Conservation (phyloP, 805 yeast genomes). For the Candida nitratophila region DNA sequence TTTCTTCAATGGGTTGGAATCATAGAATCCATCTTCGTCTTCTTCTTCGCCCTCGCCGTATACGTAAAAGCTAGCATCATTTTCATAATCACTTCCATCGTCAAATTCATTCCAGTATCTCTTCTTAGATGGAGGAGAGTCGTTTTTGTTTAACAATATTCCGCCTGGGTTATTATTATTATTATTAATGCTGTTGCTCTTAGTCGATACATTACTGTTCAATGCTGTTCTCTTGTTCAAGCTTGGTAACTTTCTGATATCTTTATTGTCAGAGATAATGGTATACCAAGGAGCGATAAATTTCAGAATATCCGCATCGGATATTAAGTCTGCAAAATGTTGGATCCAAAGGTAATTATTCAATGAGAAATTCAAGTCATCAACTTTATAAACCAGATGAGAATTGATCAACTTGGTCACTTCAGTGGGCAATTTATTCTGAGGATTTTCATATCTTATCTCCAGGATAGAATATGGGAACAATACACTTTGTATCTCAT, state of each 20-base stretch:
- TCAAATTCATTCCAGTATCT: slow-evolving; percentile 68
- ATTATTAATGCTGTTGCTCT: neutral
- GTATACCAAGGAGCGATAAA: slow-evolving; percentile 27
- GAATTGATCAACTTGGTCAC: slow-evolving; percentile 35
- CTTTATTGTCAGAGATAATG: slow-evolving; percentile 15
- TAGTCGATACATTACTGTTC: neutral
- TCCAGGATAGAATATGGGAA: slow-evolving; percentile 48
- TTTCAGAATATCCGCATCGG: slow-evolving; percentile 17
- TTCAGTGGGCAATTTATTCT: slow-evolving; percentile 26
- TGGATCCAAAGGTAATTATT: slow-evolving; percentile 23
- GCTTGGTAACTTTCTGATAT: slow-evolving; percentile 40
- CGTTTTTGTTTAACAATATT: slow-evolving; percentile 25
- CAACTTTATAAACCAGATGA: slow-evolving; percentile 42
- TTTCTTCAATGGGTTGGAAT: neutral
- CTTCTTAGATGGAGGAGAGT: slow-evolving; percentile 9
- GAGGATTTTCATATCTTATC: slow-evolving; percentile 32
- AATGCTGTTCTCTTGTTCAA: neutral
- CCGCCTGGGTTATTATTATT: slow-evolving; percentile 9
- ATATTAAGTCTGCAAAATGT: slow-evolving; percentile 12
- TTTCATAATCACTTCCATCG: slow-evolving; percentile 48
- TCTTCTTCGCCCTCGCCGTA: slow-evolving; percentile 24
- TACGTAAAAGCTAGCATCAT: slow-evolving; percentile 29
- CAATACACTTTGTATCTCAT: slow-evolving; percentile 2
- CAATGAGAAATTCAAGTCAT: slow-evolving; percentile 25
- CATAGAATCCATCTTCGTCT: slow-evolving; percentile 12